Percentiles rank a stretch among this genome's conserved stretches.
Conservation (phyloP, 2,329 filamentous ascomycete genomes). For the Albifimbria verrucaria region DNA sequence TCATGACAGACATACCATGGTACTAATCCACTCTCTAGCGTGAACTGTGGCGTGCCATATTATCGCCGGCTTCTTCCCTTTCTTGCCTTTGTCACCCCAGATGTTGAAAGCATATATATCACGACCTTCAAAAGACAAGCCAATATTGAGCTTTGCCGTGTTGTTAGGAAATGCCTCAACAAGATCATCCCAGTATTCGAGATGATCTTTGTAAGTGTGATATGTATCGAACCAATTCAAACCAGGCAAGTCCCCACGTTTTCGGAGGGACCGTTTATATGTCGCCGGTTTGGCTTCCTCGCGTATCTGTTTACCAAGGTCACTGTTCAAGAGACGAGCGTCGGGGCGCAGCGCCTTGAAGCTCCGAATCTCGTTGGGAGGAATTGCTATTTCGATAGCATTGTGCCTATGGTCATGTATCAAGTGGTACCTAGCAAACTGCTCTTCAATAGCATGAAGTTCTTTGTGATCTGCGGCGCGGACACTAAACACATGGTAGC, state of each 20-base stretch:
- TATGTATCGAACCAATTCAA: slow-evolving; percentile 51
- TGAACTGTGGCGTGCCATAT: slow-evolving; percentile 52
- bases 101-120: slow-evolving; percentile 57
- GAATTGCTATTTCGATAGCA: slow-evolving; percentile 28
- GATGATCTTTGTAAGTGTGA: slow-evolving; percentile 50
- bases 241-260: slow-evolving; percentile 27
- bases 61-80: slow-evolving; percentile 41
- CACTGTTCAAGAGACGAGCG: slow-evolving; percentile 19
- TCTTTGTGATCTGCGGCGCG: slow-evolving; percentile 9
- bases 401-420: slow-evolving; percentile 19
- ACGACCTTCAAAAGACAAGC: slow-evolving; percentile 41
- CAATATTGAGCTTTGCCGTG: slow-evolving; percentile 43
- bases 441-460: slow-evolving; percentile 12
- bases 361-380: slow-evolving; percentile 19
- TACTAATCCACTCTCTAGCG: slow-evolving; percentile 53
- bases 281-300: slow-evolving; percentile 21
- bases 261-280: slow-evolving; percentile 13
- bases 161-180: slow-evolving; percentile 40
- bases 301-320: slow-evolving; percentile 24
- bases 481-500: slow-evolving; percentile 29
- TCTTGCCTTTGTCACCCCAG: slow-evolving; percentile 37
- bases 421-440: slow-evolving; percentile 13
- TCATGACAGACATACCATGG: slow-evolving; percentile 33
- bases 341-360: slow-evolving; percentile 23
- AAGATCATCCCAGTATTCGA: slow-evolving; percentile 44